A percentile compares a stretch with the other conserved stretches of the same genome.
phyloP scores from a whole-genome alignment of 805 yeast genomes.

The Sungouiella thailandica region DNA sequence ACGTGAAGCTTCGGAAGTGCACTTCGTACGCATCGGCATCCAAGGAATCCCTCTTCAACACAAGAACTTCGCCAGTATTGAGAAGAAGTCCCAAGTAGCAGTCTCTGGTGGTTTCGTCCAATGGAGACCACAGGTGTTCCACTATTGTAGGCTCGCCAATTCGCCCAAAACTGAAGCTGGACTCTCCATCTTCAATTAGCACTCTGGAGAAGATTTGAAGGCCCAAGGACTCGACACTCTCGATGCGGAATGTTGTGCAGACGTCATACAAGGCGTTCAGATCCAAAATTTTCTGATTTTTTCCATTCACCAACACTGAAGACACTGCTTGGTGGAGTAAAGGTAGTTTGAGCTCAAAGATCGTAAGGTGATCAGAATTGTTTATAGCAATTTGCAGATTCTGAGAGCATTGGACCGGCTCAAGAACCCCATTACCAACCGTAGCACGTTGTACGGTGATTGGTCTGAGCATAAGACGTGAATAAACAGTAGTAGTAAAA shows the following conservation, averaged over 20 bases:
- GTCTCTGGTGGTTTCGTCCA: constrained; percentile 19
- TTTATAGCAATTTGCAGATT: constrained; percentile 35
- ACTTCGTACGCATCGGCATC: constrained; percentile 21
- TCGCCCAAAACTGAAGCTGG: constrained; percentile 24
- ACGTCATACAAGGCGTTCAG: constrained; percentile 23
- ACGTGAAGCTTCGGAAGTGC: constrained; percentile 22
- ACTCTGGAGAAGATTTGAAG: constrained; percentile 25
- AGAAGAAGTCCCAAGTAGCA: constrained; percentile 30
- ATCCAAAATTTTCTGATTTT: constrained; percentile 10
- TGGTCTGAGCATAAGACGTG: constrained; percentile 3
- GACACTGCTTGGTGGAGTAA: constrained; percentile 22
- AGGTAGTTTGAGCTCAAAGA: constrained; percentile 37
- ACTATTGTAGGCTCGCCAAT: constrained; percentile 30
- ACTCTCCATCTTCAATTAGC: constrained; percentile 22
- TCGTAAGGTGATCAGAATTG: constrained; percentile 25
- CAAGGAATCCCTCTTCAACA: constrained; percentile 24
- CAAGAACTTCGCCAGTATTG: constrained; percentile 34
- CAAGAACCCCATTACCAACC: constrained; percentile 11
- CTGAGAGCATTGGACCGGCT: constrained; percentile 32
- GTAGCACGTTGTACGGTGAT: constrained; percentile 11
- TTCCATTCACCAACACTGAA: neutral
- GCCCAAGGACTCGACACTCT: constrained; percentile 23
- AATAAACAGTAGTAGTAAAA: neutral
- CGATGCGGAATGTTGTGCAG: constrained; percentile 23
- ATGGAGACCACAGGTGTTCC: constrained; percentile 31